Percentiles rank a stretch among this genome's conserved stretches.
These are phyloP conservation scores for Exophiala alcalophila DNA, from an alignment of 2,329 filamentous ascomycete species.

Conservation along the genomic window DNA sequence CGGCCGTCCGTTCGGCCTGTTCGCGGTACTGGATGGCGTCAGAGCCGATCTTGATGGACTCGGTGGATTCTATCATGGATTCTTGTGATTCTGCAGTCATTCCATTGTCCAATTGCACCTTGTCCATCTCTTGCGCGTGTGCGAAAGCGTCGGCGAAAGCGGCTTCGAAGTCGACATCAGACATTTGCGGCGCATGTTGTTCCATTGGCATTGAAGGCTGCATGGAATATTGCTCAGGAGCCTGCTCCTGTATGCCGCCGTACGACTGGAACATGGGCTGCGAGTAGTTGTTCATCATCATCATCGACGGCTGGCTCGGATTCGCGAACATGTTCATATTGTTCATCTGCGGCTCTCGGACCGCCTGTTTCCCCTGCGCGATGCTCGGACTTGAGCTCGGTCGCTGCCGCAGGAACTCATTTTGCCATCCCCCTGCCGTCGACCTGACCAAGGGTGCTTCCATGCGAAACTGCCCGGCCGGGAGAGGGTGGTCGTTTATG, in stretches of 20 bases:
- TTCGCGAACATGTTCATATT: constrained; percentile 15
- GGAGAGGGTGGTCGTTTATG: constrained; percentile 45
- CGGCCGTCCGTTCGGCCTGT: constrained; percentile 18
- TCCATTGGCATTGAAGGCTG: constrained; percentile 15
- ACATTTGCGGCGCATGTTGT: constrained; percentile 21
- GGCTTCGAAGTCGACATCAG: constrained; percentile 27
- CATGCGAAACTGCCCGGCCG: constrained; percentile 48
- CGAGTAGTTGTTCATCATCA: constrained; percentile 11
- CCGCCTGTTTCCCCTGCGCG: constrained; percentile 21
- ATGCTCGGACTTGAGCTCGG: constrained; percentile 31
- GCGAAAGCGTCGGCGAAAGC: constrained; percentile 28
- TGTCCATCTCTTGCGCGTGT: constrained; percentile 26
- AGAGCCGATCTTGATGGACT: constrained; percentile 41
- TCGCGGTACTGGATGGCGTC: constrained; percentile 40
- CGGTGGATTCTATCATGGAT: constrained; percentile 10
- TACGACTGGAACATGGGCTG: constrained; percentile 29
- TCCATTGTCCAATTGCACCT: not conserved
- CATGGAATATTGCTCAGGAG: constrained; percentile 31
- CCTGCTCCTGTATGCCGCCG: constrained; percentile 2
- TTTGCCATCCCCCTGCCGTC: constrained; percentile 53
- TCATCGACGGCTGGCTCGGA: constrained; percentile 5
- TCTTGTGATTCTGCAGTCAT: constrained; percentile 8
- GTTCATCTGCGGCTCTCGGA: constrained; percentile 28
- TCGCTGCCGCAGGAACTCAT: constrained; percentile 54
- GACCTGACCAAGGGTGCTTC: constrained; percentile 36